phyloP scores from a whole-genome alignment of 768 basidiomycete species.

The Rubroboletus satanas region DNA sequence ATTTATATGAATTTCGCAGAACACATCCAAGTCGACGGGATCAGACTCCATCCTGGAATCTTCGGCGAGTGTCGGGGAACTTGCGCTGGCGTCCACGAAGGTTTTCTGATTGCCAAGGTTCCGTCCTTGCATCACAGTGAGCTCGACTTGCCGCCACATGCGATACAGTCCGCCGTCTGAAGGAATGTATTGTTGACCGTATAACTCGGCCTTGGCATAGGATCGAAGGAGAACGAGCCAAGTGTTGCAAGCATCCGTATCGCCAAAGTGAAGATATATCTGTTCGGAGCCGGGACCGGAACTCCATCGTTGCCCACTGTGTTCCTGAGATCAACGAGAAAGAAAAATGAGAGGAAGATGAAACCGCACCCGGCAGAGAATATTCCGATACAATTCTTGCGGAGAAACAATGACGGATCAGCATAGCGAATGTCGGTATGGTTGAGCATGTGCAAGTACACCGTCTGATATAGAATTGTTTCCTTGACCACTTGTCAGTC shows the following conservation, averaged over 20 bases:
- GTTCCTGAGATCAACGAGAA: constrained; percentile 5
- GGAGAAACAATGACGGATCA: constrained; percentile 72
- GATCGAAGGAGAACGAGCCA: constrained; percentile 82
- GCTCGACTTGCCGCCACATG: constrained; percentile 81
- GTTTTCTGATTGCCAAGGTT: constrained; percentile 57
- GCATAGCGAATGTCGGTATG: constrained; percentile 79
- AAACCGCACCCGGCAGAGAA: constrained; percentile 53
- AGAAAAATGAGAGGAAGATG: constrained; percentile 1
- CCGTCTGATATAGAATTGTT: constrained; percentile 66
- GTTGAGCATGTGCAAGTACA: constrained; percentile 66
- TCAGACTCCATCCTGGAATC: constrained; percentile 42
- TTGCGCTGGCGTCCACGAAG: constrained; percentile 24
- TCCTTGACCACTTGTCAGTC: constrained; percentile 44
- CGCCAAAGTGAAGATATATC: constrained; percentile 69
- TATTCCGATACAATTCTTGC: constrained; percentile 72
- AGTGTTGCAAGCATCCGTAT: constrained; percentile 57
- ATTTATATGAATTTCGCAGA: constrained; percentile 76
- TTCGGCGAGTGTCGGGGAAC: constrained; percentile 28
- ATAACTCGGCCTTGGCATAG: constrained; percentile 76
- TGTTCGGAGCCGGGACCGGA: constrained; percentile 53
- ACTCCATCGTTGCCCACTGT: constrained; percentile 60
- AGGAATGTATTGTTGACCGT: constrained; percentile 55
- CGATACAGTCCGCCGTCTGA: constrained; percentile 74
- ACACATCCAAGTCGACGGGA: constrained; percentile 63
- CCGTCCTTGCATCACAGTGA: constrained; percentile 70